Evolutionary conservation across 2,329 filamentous ascomycete species (phyloP), one percentile per base, ranked within the genome.

Genomic region (Talaromyces sp.): DNA sequence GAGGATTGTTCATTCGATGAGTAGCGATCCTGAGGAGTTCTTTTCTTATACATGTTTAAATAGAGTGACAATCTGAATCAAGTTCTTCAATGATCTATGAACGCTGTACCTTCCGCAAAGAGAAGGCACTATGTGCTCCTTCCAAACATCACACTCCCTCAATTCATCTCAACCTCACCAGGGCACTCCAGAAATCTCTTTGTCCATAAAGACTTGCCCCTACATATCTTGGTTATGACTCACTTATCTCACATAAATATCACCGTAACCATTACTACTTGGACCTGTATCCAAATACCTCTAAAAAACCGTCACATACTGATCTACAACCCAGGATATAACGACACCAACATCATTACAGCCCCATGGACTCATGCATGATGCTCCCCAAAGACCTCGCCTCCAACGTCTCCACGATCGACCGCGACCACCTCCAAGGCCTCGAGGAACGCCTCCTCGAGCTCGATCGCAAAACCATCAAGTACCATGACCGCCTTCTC

Each of bases 161-260:
- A 52, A 23, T 18, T 35, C 50, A 37, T 31, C 48, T 33, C 48
- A 33, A 21, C 50, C 21, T 54, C 9, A 52, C 28, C 5, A 4
- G 16, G 12, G 5, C 37, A 23, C 3, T 11, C 9, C 5, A 5
- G 14, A 50, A 7, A 37, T 31, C 28, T 40, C 37, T 31, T 58
- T 42, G 16, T 42, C n/a, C 37, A 58, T 35, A n/a, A n/a, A 50
- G 23, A 31, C 6, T n/a, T 52, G 4, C 23, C n/a, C 28, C n/a
- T 54, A 35, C 21, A 54, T 35, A 31, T 33, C 48, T 18, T 11
- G 48, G 18, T 35, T 14, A 35, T 35, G 31, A 35, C 50, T 54
- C 31, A 35, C 28, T 54, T 54, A 54, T 23, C 14, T 54, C 28
- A n/a, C 50, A 54, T 54, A 31, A 21, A 60, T 60, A 50, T 60